Evolutionary conservation across 2,329 filamentous ascomycete species (phyloP), one percentile per base, ranked within the genome.

Genomic region (Xylariomycetidae sp.): DNA sequence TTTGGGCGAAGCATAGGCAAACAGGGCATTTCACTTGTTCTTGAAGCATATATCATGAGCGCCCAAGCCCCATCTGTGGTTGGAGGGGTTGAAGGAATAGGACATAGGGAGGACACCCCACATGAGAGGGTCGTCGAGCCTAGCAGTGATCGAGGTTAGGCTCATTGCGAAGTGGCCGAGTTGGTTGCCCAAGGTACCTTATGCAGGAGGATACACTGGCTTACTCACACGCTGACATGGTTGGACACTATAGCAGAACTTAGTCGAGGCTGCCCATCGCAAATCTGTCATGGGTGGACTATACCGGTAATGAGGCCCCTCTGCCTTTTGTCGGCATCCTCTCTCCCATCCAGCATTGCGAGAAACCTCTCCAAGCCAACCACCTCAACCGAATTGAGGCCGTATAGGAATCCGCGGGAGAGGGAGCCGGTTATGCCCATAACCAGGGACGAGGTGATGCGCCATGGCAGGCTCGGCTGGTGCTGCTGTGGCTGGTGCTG

Each of bases 11-110:
- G 14, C 13, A 6, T 17, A n/a, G 19, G 20, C 26, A 23, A 18
- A 25, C 18, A n/a, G 25, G 15, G 9, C 29, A 29, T 16, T 68
- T 41, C 64, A 92, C 86, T 77, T 81, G 55, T 86, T 90, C 51
- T 81, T 82, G 60, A 93, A 98, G 63, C 89, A 95, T 39, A 98
- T 89, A 59, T 98, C 92, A 58, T 95, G 86, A 50, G 88, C 93
- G 16, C 86, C 92, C 34, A 98, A 73, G 8, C 82, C 79, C 87
- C 89, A 96, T 57, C 92, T 78, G 52, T 88, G 71, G 54, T 89
- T 92, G 35, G 73, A 68, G 14, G 84, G 76, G 38, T 80, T 76
- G 51, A 84, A 78, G 44, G 76, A 66, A 53, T 92, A 86, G 31
- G 74, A 71, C 28, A 85, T 59, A 1, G 92, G 92, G 4, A 98